Percentiles rank a stretch among this genome's conserved stretches.
Evolutionary conservation across 352 stramenopile genomes (phyloP).

Genomic region (Pythium periplocum): DNA sequence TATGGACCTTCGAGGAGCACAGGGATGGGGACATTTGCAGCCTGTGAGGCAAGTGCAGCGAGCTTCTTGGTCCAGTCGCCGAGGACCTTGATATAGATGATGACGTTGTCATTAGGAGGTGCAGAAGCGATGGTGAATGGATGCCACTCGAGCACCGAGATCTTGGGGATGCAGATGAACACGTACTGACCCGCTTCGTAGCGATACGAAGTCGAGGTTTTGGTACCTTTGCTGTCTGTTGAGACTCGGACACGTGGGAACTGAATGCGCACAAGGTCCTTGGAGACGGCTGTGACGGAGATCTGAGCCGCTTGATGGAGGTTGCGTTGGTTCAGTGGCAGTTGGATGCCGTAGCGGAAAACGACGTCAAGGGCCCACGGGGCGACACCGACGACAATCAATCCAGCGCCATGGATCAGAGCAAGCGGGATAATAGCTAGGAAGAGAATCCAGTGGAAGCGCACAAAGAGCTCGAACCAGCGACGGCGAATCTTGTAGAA

Average conservation of each 20-base stretch:
- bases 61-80: slow-evolving; percentile 28
- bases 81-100: slow-evolving; percentile 25
- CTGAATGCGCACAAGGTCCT: no score
- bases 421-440: not conserved
- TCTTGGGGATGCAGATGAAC: slow-evolving; percentile 37
- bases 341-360: slow-evolving; percentile 1
- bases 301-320: no score
- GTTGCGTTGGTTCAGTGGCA: no score
- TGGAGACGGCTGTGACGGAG: no score
- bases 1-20: slow-evolving; percentile 16
- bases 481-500: not conserved
- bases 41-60: not conserved
- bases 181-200: slow-evolving; percentile 32
- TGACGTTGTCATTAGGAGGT: slow-evolving; percentile 27
- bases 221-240: no score
- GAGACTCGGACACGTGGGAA: no score
- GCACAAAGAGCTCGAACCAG: slow-evolving; percentile 2
- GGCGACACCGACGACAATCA: slow-evolving; percentile 1
- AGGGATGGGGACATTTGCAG: slow-evolving; percentile 7
- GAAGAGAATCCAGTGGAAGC: slow-evolving; percentile 5
- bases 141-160: slow-evolving; percentile 49
- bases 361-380: slow-evolving; percentile 2
- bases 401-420: not conserved
- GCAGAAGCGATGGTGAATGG: slow-evolving; percentile 49
- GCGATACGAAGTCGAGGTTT: not conserved